These are phyloP conservation scores for Cercospora sesami DNA, from an alignment of 2,329 filamentous ascomycete species.

Conservation along the genomic window DNA sequence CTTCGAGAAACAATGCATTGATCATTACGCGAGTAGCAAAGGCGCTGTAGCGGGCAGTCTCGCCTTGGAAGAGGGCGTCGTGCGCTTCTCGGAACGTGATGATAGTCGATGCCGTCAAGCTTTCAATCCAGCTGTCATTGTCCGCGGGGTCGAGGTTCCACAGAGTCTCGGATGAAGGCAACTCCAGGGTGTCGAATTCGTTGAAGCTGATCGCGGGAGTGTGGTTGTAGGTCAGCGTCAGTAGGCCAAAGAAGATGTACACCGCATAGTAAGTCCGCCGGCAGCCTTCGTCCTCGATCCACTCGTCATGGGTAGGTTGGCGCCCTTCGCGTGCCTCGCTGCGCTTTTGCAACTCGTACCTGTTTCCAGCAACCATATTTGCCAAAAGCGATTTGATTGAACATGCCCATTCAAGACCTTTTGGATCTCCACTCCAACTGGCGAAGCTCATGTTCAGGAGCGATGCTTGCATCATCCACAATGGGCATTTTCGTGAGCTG, in stretches of 20 bases:
- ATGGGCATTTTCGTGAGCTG: constrained; percentile 91
- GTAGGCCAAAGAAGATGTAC: constrained; percentile 96
- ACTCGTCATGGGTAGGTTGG: constrained; percentile 78
- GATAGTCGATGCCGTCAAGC: constrained; percentile 66
- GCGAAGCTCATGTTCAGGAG: constrained; percentile 98
- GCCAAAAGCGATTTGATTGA: constrained; percentile 97
- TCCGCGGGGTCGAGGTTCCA: constrained; percentile 85
- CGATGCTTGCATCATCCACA: constrained; percentile 98
- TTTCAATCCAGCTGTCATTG: constrained; percentile 81
- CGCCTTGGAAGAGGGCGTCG: constrained; percentile 92
- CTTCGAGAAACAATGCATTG: constrained; percentile 95
- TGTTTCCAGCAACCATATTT: constrained; percentile 97
- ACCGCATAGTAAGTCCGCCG: constrained; percentile 96
- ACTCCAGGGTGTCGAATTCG: constrained; percentile 88
- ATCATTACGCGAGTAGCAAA: constrained; percentile 98
- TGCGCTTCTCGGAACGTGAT: constrained; percentile 93
- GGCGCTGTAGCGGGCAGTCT: constrained; percentile 86
- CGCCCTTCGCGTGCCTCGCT: constrained; percentile 79
- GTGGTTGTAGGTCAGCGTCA: constrained; percentile 96
- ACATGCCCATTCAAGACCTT: constrained; percentile 96
- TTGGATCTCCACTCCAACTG: constrained; percentile 97
- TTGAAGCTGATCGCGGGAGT: constrained; percentile 98
- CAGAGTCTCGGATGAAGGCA: constrained; percentile 88
- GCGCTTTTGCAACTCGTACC: constrained; percentile 92
- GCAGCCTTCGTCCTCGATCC: constrained; percentile 96